These are phyloP conservation scores for Alternaria incomplexa DNA, from an alignment of 2,329 filamentous ascomycete genomes.

Conservation along the genomic window DNA sequence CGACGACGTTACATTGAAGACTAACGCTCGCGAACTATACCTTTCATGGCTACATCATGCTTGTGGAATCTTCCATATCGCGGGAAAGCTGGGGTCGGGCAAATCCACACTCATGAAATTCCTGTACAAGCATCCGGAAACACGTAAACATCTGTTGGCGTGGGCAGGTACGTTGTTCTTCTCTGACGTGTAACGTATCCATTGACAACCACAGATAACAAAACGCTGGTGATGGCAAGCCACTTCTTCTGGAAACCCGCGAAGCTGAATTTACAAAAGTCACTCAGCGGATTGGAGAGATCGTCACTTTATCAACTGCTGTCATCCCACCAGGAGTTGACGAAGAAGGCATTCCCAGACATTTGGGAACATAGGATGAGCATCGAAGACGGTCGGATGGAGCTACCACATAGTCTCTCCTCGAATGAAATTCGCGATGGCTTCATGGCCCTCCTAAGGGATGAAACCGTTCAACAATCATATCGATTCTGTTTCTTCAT, in stretches of 20 bases:
- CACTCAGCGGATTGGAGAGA: neutral
- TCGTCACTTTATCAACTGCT: too few relatives aligned
- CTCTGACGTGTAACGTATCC: too few relatives aligned
- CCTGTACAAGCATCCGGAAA: neutral
- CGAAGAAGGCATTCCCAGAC: too few relatives aligned
- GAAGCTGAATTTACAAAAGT: neutral
- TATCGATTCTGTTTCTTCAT: neutral
- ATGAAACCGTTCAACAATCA: neutral
- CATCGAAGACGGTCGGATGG: neutral
- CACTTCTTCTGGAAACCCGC: neutral
- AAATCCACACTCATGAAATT: neutral
- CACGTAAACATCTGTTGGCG: neutral
- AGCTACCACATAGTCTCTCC: neutral
- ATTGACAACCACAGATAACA: too few relatives aligned
- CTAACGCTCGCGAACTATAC: neutral
- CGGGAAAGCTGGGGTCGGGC: neutral
- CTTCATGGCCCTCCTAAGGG: neutral
- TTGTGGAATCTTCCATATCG: neutral
- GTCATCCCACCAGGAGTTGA: too few relatives aligned
- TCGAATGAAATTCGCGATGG: neutral
- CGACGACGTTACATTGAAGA: too few relatives aligned
- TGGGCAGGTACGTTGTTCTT: neutral
- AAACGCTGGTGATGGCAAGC: neutral
- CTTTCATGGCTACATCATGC: neutral
- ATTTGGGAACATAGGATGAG: neutral